These are phyloP conservation scores for Solanum hybrid DNA, from an alignment of 305 asterid species.

Conservation along the genomic window DNA sequence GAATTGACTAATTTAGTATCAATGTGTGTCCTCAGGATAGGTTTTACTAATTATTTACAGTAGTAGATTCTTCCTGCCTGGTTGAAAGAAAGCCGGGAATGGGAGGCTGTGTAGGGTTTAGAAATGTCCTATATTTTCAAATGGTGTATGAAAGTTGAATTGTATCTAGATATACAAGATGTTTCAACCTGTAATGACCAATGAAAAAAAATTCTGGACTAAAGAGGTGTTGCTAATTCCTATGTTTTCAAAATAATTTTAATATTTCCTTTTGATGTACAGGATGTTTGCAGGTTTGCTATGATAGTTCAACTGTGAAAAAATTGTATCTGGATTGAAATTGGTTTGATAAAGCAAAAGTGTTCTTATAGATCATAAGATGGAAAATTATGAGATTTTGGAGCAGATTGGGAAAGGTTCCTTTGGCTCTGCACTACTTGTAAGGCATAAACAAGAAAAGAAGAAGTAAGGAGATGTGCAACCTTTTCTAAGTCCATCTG, in stretches of 20 bases:
- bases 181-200: neutral
- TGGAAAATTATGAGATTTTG: constrained; percentile 83
- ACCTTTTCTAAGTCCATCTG: neutral
- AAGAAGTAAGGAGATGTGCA: constrained; percentile 53
- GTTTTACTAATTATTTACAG: neutral
- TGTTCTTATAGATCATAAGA: constrained; percentile 15
- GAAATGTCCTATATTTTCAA: neutral
- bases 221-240: neutral
- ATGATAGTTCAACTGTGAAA: neutral
- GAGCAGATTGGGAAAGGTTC: constrained; percentile 99
- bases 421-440: constrained; percentile 91
- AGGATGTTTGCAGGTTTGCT: constrained; percentile 1
- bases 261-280: neutral
- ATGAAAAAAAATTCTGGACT: neutral
- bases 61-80: neutral
- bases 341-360: neutral
- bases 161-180: neutral
- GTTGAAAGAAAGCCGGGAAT: neutral
- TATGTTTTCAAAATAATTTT: neutral
- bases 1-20: neutral
- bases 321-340: neutral
- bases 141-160: neutral
- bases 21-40: neutral
- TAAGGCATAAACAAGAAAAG: constrained; percentile 86
- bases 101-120: neutral